Conservation (phyloP, 2,329 filamentous ascomycete genomes). For the Huntiella bhutanensis region DNA sequence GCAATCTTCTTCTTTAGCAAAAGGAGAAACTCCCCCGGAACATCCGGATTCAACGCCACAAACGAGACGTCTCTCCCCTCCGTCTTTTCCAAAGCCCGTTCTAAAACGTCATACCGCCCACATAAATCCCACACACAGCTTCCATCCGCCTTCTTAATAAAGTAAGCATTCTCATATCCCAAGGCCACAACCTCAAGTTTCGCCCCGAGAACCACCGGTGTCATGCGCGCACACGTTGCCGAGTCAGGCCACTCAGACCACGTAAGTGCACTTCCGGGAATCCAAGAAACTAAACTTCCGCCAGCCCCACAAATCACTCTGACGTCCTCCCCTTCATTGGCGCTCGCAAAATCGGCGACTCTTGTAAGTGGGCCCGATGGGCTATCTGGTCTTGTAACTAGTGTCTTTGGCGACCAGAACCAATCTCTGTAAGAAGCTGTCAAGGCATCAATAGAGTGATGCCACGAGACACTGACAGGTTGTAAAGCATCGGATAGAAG, state of each 20-base stretch:
- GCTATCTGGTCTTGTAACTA: background rate
- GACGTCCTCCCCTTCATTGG: constrained; percentile 8
- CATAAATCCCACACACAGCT: constrained; percentile 6
- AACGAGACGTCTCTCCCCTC: constrained; percentile 6
- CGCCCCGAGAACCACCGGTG: constrained; percentile 6
- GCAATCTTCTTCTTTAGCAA: constrained; percentile 6
- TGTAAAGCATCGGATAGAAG: constrained; percentile 5
- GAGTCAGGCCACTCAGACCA: constrained; percentile 6
- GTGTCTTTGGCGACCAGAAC: constrained; percentile 3
- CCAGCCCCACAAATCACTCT: constrained; percentile 8
- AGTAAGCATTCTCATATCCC: constrained; percentile 6
- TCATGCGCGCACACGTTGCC: constrained; percentile 4
- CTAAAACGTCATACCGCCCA: constrained; percentile 8
- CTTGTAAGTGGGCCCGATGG: background rate
- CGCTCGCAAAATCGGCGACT: constrained; percentile 2
- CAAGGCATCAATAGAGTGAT: constrained; percentile 1
- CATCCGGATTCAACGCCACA: constrained; percentile 10
- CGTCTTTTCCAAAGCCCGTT: constrained; percentile 5
- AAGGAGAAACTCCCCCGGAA: constrained; percentile 6
- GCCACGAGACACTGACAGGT: constrained; percentile 5
- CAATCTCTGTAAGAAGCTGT: constrained; percentile 7
- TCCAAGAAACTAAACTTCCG: constrained; percentile 8
- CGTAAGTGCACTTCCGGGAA: constrained; percentile 1
- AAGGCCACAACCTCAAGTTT: constrained; percentile 7
- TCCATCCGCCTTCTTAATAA: constrained; percentile 8